phyloP scores from a whole-genome alignment of 441 rosid species.

The Aquilaria agallochum region DNA sequence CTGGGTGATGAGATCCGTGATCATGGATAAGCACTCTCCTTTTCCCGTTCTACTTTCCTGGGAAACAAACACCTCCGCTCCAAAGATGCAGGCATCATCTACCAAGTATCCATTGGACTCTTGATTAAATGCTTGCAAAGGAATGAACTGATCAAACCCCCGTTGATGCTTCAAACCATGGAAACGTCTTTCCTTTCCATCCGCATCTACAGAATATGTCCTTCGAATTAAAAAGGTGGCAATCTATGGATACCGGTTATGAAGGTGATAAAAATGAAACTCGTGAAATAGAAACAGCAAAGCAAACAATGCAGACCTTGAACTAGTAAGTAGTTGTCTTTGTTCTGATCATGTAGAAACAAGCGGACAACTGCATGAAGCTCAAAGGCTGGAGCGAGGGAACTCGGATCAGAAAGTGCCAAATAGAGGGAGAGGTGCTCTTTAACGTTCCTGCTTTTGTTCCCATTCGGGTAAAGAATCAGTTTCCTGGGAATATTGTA shows the following conservation, averaged over 20 bases:
- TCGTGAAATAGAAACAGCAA: too few relatives aligned
- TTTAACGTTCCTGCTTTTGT: slow-evolving; percentile 48
- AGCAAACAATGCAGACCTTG: slow-evolving; percentile 33
- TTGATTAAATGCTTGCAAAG: slow-evolving; percentile 22
- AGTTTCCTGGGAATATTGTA: slow-evolving; percentile 46
- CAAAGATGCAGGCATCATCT: slow-evolving; percentile 46
- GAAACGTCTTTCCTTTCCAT: slow-evolving; percentile 27
- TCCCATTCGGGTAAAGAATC: slow-evolving; percentile 56
- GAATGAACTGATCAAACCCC: slow-evolving; percentile 35
- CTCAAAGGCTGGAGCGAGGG: slow-evolving; percentile 48
- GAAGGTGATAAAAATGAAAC: too few relatives aligned
- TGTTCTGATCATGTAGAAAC: slow-evolving; percentile 56
- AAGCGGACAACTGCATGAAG: slow-evolving; percentile 43
- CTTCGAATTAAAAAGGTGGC: not conserved
- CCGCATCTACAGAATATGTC: not conserved
- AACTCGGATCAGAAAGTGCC: slow-evolving; percentile 36
- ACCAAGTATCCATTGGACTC: slow-evolving; percentile 29
- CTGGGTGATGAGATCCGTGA: slow-evolving; percentile 16
- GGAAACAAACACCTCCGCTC: slow-evolving; percentile 62
- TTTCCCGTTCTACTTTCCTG: slow-evolving; percentile 46
- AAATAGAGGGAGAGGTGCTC: slow-evolving; percentile 53
- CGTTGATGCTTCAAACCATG: slow-evolving; percentile 30
- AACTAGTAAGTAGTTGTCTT: slow-evolving; percentile 38
- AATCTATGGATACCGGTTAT: not conserved
- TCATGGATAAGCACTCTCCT: slow-evolving; percentile 54